A percentile compares a stretch with the other conserved stretches of the same genome.
These are phyloP conservation scores for Ligustrum vulgare DNA, from an alignment of 257 asterid genomes.

Conservation along the genomic window DNA sequence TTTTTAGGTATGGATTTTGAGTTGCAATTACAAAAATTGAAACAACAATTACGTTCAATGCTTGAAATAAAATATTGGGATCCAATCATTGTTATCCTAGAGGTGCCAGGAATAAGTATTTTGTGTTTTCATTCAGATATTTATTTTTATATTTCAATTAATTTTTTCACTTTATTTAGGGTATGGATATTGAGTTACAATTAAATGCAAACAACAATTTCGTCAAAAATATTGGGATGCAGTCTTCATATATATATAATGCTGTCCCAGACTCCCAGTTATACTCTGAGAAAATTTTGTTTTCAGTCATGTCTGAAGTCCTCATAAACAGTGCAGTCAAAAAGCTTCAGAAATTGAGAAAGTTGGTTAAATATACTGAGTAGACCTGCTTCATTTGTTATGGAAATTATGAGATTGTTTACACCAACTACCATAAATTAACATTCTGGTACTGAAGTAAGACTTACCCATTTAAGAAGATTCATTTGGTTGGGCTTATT, in stretches of 20 bases:
- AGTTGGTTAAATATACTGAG: not conserved
- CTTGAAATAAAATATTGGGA: not conserved
- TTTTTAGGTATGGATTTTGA: not conserved
- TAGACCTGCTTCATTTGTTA: not conserved
- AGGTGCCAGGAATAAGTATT: too few species aligned
- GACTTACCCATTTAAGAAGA: not conserved
- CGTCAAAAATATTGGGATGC: not conserved
- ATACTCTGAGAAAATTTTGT: not conserved
- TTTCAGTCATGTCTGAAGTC: not conserved
- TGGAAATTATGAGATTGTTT: not conserved
- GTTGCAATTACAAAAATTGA: not conserved
- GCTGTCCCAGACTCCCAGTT: not conserved
- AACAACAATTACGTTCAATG: not conserved
- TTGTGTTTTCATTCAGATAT: too few species aligned
- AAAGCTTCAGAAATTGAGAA: not conserved
- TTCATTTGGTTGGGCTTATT: not conserved
- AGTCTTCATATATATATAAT: not conserved
- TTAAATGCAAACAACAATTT: not conserved
- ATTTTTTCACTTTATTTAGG: not conserved
- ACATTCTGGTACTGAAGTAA: not conserved
- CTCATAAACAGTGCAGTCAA: not conserved
- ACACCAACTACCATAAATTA: not conserved
- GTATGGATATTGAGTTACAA: not conserved
- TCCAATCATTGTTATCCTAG: not conserved
- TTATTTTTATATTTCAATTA: not conserved